A percentile compares a stretch with the other conserved stretches of the same genome.
Evolutionary conservation across 2,329 filamentous ascomycete genomes (phyloP).

Genomic region (Emmonsia crescens): DNA sequence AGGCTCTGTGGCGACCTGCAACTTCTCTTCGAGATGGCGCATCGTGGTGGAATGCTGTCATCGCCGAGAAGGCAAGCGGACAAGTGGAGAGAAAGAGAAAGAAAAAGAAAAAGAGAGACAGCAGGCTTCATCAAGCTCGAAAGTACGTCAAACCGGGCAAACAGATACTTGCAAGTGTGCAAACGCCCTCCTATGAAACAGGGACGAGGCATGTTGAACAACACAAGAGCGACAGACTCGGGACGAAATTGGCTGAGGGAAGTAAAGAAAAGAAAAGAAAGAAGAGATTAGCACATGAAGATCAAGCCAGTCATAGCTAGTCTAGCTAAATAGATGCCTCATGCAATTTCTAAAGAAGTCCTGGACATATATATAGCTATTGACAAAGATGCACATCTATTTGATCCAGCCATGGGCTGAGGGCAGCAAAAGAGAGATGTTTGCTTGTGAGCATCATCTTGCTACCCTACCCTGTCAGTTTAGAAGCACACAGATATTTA

Average conservation of each 20-base stretch:
- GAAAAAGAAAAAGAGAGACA: too few relatives aligned
- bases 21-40: neutral
- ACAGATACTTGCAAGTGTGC: too few relatives aligned
- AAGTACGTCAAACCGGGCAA: too few relatives aligned
- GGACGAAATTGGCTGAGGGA: neutral
- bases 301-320: neutral
- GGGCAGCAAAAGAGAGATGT: neutral
- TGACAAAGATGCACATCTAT: neutral
- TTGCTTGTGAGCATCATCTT: neutral
- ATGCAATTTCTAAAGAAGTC: neutral
- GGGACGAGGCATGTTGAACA: neutral
- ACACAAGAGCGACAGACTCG: neutral
- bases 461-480: neutral
- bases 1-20: too few relatives aligned
- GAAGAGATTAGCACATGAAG: neutral
- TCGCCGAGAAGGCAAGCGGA: neutral
- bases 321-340: neutral
- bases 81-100: neutral
- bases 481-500: neutral
- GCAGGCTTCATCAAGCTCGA: neutral
- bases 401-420: neutral
- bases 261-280: neutral
- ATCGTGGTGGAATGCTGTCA: neutral
- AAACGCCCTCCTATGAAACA: neutral
- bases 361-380: neutral